These are phyloP conservation scores for Chytriomyces sp. DNA, from an alignment of 192 early-diverging fungal genomes.

Conservation along the genomic window DNA sequence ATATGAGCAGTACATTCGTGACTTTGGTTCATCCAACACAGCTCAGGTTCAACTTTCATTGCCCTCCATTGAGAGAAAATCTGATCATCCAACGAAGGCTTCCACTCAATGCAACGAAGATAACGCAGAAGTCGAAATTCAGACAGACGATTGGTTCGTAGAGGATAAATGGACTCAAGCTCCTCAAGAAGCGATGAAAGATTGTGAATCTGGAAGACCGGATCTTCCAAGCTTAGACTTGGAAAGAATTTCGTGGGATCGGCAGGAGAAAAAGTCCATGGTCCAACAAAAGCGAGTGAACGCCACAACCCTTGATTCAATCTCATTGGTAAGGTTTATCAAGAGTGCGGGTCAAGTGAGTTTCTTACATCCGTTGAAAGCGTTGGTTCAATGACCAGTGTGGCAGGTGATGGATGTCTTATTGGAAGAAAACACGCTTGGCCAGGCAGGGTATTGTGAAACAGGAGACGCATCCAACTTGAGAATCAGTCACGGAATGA, in stretches of 20 bases:
- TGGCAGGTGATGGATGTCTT: slow-evolving; percentile 46
- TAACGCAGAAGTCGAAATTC: slow-evolving; percentile 30
- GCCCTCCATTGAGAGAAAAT: neutral
- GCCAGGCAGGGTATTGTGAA: slow-evolving; percentile 28
- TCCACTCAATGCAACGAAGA: slow-evolving; percentile 51
- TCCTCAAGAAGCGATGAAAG: slow-evolving; percentile 40
- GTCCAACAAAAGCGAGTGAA: neutral
- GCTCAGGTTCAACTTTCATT: slow-evolving; percentile 35
- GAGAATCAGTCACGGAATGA: slow-evolving; percentile 40
- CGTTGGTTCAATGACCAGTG: slow-evolving; percentile 5
- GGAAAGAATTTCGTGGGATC: slow-evolving; percentile 17
- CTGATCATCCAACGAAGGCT: slow-evolving; percentile 34
- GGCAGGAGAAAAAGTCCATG: slow-evolving; percentile 18
- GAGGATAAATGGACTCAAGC: slow-evolving; percentile 52
- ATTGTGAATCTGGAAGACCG: slow-evolving; percentile 30
- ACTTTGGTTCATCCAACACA: slow-evolving; percentile 47
- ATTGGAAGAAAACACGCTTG: slow-evolving; percentile 43
- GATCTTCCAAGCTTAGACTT: slow-evolving; percentile 30
- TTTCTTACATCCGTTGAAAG: slow-evolving; percentile 1
- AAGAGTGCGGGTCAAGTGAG: slow-evolving; percentile 38
- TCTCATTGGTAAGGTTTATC: slow-evolving; percentile 39
- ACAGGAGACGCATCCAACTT: slow-evolving; percentile 8
- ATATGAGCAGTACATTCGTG: slow-evolving; percentile 59
- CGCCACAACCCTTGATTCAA: slow-evolving; percentile 29
- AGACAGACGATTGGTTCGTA: slow-evolving; percentile 51